Evolutionary conservation across 2,329 filamentous ascomycete genomes (phyloP), one percentile per base, ranked within the genome.

Genomic region (Knufia fluminis): DNA sequence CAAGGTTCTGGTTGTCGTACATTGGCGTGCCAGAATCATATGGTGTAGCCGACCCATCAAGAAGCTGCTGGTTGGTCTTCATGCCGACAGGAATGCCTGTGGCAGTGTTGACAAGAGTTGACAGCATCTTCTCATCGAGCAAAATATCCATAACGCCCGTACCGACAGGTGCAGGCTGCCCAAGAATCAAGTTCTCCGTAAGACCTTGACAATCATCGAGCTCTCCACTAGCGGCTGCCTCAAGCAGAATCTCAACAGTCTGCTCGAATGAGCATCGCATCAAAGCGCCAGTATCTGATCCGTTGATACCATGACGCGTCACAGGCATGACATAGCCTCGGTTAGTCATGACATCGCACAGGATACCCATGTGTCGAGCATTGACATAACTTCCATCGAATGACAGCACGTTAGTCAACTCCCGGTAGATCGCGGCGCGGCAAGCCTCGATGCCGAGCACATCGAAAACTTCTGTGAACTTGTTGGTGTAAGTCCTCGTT

Each of bases 221-320:
- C 68, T 98, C 92, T 65, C 92, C 92, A 45, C 87, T 87, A 14
- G 89, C 88, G 20, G 92, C 92, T 53, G 92, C 94, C 65, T 98
- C 92, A 17, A 98, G 80, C 47, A 98, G 75, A 74, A 98, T 98
- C 65, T 98, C 94, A 35, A 98, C 92, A 0, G 92, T 98, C 68
- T 98, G 94, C 70, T 98, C 92, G 71, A 98, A 98, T 1, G 92
- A 98, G 76, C 94, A 98, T 67, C 92, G 85, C 92, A 98, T 98
- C 61, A 98, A 77, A 8, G 92, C 94, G 74, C 92, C 92, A 54
- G 94, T 98, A 64, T 98, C 92, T 22, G 91, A 88, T 61, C 92
- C 83, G 73, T 98, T 98, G 73, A 98, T 98, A 71, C 92, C 92
- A 65, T 98, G 92, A 69, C 92, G 86, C 49, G 92, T 98, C 56